Percentiles rank a stretch among this genome's conserved stretches.
Evolutionary conservation across 306 rosid genomes (phyloP).

Genomic region (Cucurbita moschata): DNA sequence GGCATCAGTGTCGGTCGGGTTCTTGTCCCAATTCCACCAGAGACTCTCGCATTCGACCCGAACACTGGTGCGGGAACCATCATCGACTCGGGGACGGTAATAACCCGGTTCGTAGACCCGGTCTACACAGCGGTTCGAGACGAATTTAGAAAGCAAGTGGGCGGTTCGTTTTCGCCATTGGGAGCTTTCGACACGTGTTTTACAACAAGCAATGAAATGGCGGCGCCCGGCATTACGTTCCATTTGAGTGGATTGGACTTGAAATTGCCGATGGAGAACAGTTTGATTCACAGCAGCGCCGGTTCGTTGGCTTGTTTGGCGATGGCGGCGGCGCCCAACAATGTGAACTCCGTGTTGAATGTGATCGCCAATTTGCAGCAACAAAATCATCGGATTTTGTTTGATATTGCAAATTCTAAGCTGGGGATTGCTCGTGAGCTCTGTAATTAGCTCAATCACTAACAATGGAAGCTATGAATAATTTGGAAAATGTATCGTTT

Average conservation of each 20-base stretch:
- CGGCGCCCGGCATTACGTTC: conserved; percentile 42
- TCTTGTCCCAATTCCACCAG: conserved; percentile 21
- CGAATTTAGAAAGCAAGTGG: conserved; percentile 67
- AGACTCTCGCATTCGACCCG: conserved; percentile 37
- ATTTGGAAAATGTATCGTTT: background rate
- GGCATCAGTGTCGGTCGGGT: conserved; percentile 61
- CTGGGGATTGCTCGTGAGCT: conserved; percentile 84
- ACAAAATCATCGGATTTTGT: conserved; percentile 77
- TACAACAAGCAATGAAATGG: conserved; percentile 21
- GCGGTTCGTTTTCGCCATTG: conserved; percentile 38
- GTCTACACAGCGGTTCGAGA: conserved; percentile 55
- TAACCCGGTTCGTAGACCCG: conserved; percentile 60
- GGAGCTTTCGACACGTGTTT: conserved; percentile 91
- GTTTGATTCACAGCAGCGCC: conserved; percentile 71
- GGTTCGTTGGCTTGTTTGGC: conserved; percentile 79
- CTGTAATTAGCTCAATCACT: conserved; percentile 35
- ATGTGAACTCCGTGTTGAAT: conserved; percentile 74
- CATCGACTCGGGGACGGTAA: conserved; percentile 77
- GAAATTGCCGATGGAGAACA: conserved; percentile 57
- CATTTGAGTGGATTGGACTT: conserved; percentile 49
- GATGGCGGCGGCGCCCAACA: conserved; percentile 71
- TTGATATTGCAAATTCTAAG: conserved; percentile 51
- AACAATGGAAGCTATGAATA: background rate
- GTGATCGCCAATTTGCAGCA: conserved; percentile 90
- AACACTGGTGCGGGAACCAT: conserved; percentile 69